Conservation (phyloP, 1,139 yeast genomes). For the Suhomyces maxii region DNA sequence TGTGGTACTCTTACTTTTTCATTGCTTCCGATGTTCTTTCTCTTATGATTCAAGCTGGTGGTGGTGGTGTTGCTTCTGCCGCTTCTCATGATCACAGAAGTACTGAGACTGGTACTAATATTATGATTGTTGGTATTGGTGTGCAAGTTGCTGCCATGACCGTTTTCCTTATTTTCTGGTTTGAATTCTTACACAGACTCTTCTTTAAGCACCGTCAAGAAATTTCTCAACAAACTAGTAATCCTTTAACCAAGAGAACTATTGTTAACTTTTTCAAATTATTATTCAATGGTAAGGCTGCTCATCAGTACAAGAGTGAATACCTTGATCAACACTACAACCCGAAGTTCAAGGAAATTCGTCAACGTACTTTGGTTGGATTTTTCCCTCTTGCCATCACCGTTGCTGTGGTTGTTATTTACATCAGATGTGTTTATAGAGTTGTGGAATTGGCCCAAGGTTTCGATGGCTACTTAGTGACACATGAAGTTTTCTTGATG, state of each 20-base stretch:
- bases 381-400: conserved; percentile 55
- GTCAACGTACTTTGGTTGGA: conserved; percentile 41
- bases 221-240: conserved; percentile 16
- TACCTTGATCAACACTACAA: conserved; percentile 38
- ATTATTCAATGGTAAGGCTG: conserved; percentile 28
- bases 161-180: conserved; percentile 58
- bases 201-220: conserved; percentile 32
- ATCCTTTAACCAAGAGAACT: conserved; percentile 26
- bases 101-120: conserved; percentile 59
- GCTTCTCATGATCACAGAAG: conserved; percentile 39
- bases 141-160: conserved; percentile 77
- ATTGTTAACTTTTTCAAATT: conserved; percentile 30
- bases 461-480: conserved; percentile 68
- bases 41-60: conserved; percentile 74
- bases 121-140: conserved; percentile 81
- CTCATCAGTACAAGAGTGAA: conserved; percentile 21
- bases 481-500: conserved; percentile 72
- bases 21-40: conserved; percentile 68
- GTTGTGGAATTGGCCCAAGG: conserved; percentile 79
- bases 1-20: conserved; percentile 72
- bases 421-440: conserved; percentile 76
- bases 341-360: conserved; percentile 40
- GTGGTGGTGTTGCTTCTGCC: conserved; percentile 75
- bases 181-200: conserved; percentile 50
- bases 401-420: conserved; percentile 56